Evolutionary conservation across 805 yeast genomes (phyloP), one percentile per base, ranked within the genome.

Genomic region (Cyberlindnera euphorbiiphila): DNA sequence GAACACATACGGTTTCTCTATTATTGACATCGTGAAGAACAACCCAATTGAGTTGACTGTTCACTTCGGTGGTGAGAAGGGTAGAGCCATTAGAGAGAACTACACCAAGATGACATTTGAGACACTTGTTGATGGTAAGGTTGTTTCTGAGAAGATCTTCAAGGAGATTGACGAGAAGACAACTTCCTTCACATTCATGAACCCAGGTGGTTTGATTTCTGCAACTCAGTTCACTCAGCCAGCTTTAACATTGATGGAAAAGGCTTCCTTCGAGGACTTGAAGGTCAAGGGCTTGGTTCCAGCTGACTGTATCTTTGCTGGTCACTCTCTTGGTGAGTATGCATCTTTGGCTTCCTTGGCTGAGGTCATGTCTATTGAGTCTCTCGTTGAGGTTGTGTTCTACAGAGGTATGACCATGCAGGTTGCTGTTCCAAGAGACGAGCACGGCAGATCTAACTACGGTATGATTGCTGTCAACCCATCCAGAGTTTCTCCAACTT

Each of bases 381-480:
- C 95, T 6, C 74, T 91, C 52, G 97, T 91, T 46, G 98, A 91
- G 64, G 95, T 91, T 64, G 98, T 91, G 37, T 93, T 93, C 76
- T 94, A 93, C 77, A 83, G 99, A 74, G 99, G 99, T 76, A 93
- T 93, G 98, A 94, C 99, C 34, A 93, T 93, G 99, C 98, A 93
- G 72, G 98, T 93, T 50, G 98, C 98, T 32, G 99, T 93, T 50
- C 98, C 98, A 61, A 84, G 99, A 71, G 99, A 93, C 66, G 76
- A 80, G 39, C 61, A 67, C 35, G 99, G 99, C 34, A 84, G 98
- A 69, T 93, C 98, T 42, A 93, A 93, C 73, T 93, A 93, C 60
- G 98, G 98, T 74, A 93, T 93, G 99, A 78, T 87, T 71, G 99
- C 99, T 37, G 89, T 91, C 42, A 93, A 94, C 71, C 99, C 99